Conservation (phyloP, 495 filamentous ascomycete species). For the Lophiostoma macrostomum region DNA sequence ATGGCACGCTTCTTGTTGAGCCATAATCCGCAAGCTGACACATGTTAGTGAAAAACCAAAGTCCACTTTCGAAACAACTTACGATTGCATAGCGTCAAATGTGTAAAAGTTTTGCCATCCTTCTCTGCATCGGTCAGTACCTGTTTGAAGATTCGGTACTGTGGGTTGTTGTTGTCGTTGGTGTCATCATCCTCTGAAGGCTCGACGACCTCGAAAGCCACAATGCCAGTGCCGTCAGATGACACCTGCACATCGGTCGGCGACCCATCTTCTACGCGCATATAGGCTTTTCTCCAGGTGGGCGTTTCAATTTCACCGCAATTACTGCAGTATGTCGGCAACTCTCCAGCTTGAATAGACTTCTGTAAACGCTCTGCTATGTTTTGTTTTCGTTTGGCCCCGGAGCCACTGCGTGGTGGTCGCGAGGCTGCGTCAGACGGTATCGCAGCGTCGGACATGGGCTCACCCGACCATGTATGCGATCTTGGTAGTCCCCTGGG, state of each 20-base stretch:
- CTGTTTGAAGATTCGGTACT: constrained; percentile 75
- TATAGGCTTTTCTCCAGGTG: constrained; percentile 89
- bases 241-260: constrained; percentile 59
- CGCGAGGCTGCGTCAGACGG: constrained; percentile 6
- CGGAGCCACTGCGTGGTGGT: constrained; percentile 45
- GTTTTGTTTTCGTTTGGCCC: constrained; percentile 50
- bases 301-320: constrained; percentile 94
- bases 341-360: constrained; percentile 65
- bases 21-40: constrained; percentile 82
- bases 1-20: constrained; percentile 81
- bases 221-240: constrained; percentile 62
- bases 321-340: constrained; percentile 83
- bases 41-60: constrained; percentile 28
- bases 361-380: constrained; percentile 64
- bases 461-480: constrained; percentile 47
- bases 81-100: constrained; percentile 85
- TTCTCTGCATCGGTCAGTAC: constrained; percentile 53
- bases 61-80: constrained; percentile 42
- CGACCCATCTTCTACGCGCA: constrained; percentile 60
- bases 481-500: constrained; percentile 44
- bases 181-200: constrained; percentile 55
- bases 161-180: constrained; percentile 52
- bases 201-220: constrained; percentile 62
- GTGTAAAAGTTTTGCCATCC: constrained; percentile 59
- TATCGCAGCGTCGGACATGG: constrained; percentile 40